Percentiles rank a stretch among this genome's conserved stretches.
Evolutionary conservation across 1,284 basidiomycete genomes (phyloP).

Genomic region (Athelia sp.): DNA sequence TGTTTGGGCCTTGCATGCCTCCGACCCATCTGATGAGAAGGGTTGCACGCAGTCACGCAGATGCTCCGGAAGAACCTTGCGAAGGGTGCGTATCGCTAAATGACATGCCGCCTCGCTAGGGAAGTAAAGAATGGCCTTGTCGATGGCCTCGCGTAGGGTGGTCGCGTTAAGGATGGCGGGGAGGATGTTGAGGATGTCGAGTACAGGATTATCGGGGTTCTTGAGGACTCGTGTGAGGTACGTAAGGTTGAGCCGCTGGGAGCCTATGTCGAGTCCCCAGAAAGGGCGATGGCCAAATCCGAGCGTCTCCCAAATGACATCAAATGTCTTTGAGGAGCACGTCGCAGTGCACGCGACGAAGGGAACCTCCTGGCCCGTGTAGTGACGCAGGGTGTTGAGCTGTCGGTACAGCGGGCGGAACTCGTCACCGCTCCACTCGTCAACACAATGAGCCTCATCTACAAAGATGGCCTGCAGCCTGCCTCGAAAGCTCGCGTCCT

Average conservation of each 20-base stretch:
- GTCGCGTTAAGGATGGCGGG: slow-evolving; percentile 8
- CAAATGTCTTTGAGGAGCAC: slow-evolving; percentile 18
- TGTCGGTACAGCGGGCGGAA: slow-evolving; percentile 18
- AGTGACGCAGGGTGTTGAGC: slow-evolving; percentile 14
- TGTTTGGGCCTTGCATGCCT: slow-evolving; percentile 9
- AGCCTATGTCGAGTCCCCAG: slow-evolving; percentile 25
- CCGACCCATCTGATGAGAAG: slow-evolving; percentile 13
- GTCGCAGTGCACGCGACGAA: slow-evolving; percentile 25
- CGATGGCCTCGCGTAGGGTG: slow-evolving; percentile 2
- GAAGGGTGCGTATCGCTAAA: slow-evolving; percentile 1
- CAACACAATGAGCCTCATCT: slow-evolving; percentile 23
- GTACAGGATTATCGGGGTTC: slow-evolving; percentile 13
- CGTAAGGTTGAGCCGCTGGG: slow-evolving; percentile 17
- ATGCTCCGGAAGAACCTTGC: slow-evolving; percentile 4
- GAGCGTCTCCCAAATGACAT: slow-evolving; percentile 21
- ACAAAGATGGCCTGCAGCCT: slow-evolving; percentile 15
- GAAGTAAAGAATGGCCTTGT: slow-evolving; percentile 7
- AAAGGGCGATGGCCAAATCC: slow-evolving; percentile 21
- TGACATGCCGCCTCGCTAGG: not conserved
- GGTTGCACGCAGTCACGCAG: slow-evolving; percentile 10
- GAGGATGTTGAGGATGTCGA: slow-evolving; percentile 16
- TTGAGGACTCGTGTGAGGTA: slow-evolving; percentile 11
- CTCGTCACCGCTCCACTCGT: slow-evolving; percentile 18
- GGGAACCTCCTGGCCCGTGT: slow-evolving; percentile 21
- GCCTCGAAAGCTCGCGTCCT: slow-evolving; percentile 11